Evolutionary conservation across 1,284 basidiomycete genomes (phyloP).

Genomic region (Moesziomyces parantarcticus): DNA sequence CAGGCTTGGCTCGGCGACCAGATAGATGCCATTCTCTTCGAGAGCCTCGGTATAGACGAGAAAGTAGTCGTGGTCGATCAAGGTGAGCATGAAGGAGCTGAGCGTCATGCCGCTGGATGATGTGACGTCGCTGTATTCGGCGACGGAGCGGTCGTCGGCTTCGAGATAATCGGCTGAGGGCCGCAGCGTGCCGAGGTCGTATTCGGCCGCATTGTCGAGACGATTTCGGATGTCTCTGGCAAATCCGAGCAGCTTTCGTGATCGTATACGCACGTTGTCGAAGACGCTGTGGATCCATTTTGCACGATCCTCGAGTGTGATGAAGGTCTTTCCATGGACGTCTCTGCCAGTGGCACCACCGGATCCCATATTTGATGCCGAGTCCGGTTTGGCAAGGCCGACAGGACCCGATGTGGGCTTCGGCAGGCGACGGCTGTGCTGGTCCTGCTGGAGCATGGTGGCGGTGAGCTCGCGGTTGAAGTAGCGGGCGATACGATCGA

Average conservation of each 20-base stretch:
- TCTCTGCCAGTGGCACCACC: conserved; percentile 33
- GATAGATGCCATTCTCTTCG: conserved; percentile 92
- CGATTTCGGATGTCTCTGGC: conserved; percentile 73
- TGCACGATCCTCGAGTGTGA: conserved; percentile 84
- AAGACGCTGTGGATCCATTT: conserved; percentile 93
- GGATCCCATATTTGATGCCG: conserved; percentile 10
- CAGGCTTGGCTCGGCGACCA: conserved; percentile 86
- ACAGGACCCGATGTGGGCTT: conserved; percentile 38
- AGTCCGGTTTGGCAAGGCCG: conserved; percentile 28
- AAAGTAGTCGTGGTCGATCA: conserved; percentile 90
- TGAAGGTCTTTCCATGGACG: conserved; percentile 67
- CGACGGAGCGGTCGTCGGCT: conserved; percentile 23
- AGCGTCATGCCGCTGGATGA: conserved; percentile 71
- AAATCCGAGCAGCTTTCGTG: conserved; percentile 92
- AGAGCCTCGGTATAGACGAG: conserved; percentile 90
- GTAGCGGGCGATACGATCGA: conserved; percentile 82
- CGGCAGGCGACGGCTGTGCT: conserved; percentile 27
- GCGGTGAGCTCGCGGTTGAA: conserved; percentile 92
- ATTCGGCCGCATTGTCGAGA: conserved; percentile 96
- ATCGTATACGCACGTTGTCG: conserved; percentile 90
- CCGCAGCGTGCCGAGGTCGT: conserved; percentile 77
- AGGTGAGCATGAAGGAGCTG: conserved; percentile 80
- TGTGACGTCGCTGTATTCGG: conserved; percentile 16
- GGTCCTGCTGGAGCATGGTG: conserved; percentile 70
- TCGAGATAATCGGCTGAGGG: conserved; percentile 45